These are phyloP conservation scores for Russula griseocarnosa DNA, from an alignment of 768 basidiomycete genomes.

Conservation along the genomic window DNA sequence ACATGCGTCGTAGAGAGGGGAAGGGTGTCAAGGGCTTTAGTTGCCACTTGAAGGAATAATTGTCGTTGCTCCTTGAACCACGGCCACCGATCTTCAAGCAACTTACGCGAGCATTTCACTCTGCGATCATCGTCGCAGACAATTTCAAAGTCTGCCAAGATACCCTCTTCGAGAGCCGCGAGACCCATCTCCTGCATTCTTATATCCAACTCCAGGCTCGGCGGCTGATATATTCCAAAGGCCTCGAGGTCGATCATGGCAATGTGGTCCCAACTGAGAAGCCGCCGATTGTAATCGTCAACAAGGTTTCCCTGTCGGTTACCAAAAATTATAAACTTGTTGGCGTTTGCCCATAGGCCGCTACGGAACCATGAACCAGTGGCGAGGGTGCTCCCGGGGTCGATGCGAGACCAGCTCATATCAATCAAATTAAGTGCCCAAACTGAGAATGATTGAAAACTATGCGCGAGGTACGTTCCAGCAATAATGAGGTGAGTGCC, in stretches of 20 bases:
- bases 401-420: constrained; percentile 85
- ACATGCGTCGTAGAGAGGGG: constrained; percentile 60
- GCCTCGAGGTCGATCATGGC: constrained; percentile 89
- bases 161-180: constrained; percentile 72
- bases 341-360: constrained; percentile 79
- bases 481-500: constrained; percentile 91
- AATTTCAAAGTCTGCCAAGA: constrained; percentile 88
- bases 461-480: constrained; percentile 92
- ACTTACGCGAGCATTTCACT: constrained; percentile 73
- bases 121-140: constrained; percentile 86
- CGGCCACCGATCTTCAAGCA: constrained; percentile 90
- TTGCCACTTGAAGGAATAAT: constrained; percentile 55
- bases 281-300: constrained; percentile 87
- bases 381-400: constrained; percentile 79
- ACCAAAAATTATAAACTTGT: constrained; percentile 87
- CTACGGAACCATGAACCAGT: constrained; percentile 95
- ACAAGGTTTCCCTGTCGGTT: constrained; percentile 84
- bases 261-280: constrained; percentile 89
- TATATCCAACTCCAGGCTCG: constrained; percentile 57
- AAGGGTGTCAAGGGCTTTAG: constrained; percentile 51
- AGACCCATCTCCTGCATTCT: constrained; percentile 83
- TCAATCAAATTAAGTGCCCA: constrained; percentile 87
- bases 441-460: constrained; percentile 91
- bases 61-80: constrained; percentile 83
- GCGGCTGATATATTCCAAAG: constrained; percentile 93